Base-by-base conservation (phyloP, 257 asterid species). In the Salvia rosmarinus region DNA sequence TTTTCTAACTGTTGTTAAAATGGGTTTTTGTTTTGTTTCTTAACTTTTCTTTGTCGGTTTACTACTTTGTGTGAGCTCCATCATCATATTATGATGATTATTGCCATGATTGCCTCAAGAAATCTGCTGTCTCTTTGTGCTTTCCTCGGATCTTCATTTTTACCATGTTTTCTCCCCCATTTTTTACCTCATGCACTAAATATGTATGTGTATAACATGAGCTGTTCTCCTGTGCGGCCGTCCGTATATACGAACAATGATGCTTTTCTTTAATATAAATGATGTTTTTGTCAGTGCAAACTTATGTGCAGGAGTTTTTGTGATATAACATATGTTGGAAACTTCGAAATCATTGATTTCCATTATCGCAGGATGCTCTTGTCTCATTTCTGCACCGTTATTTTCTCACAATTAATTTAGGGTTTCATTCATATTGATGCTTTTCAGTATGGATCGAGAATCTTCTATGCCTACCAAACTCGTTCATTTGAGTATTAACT, bases 51-150 rank as follows among this genome's bases (percentile, higher is more conserved):
- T 73, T 89, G 90, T 80, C 91, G 82, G 91, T 75, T 71, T 74
- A 17, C 64, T 49, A 49, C 64, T 60, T 23, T 67, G 47, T 71
- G 57, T 71, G 66, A 65, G 51, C 44, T 28, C 39, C 76, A 68
- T 78, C 75, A 54, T 66, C 61, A 75, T 76, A 39, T 39, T 5
- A 4, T 62, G 8, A 62, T 62, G 86, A 78, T 72, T 76, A 70
- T 67, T 70, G 39, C 82, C 75, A 90, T 82, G 75, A 83, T 86
- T 82, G 73, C 80, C 6, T 85, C 74, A 67, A 66, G 73, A 75
- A 77, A 12, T 80, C 85, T 84, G 70, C 67, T 67, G 81, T 64
- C 85, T 73, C 71, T 81, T 61, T 84, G 67, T 85, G 64, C 61
- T 43, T 43, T 54, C 32, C 52, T 23, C 35, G 55, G 78, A 54